Evolutionary conservation across 1,284 basidiomycete genomes (phyloP).

Genomic region (Vanrija sp.): DNA sequence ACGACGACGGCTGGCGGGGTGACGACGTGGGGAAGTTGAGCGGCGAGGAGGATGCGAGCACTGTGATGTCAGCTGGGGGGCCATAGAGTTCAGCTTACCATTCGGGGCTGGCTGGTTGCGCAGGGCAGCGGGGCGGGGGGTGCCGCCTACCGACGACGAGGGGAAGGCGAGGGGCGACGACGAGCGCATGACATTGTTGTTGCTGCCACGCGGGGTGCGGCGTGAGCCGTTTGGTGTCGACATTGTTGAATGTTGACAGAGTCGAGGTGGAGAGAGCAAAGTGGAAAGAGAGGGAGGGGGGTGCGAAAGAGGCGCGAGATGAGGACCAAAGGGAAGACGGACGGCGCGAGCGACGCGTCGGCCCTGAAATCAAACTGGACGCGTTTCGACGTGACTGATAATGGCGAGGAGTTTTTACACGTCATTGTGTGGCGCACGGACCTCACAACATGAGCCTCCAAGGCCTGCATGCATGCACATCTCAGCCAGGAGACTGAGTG

Average conservation of each 20-base stretch:
- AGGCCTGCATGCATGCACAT: no score
- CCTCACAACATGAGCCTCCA: no score
- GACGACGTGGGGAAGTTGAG: slow-evolving; percentile 70
- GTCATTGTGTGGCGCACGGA: no score
- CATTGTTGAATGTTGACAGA: slow-evolving; percentile 17
- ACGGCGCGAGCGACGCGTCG: no score
- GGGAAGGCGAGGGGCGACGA: slow-evolving; percentile 43
- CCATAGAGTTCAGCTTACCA: slow-evolving; percentile 3
- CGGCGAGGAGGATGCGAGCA: slow-evolving; percentile 54
- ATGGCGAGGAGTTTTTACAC: no score
- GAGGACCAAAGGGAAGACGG: not conserved
- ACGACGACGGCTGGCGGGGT: slow-evolving; percentile 54
- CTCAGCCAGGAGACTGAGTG: no score
- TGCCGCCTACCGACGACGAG: slow-evolving; percentile 35
- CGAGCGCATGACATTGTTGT: slow-evolving; percentile 13
- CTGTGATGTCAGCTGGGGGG: not conserved
- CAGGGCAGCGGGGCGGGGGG: slow-evolving; percentile 23
- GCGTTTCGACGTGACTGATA: no score
- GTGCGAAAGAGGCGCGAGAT: not conserved
- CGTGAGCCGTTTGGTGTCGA: slow-evolving; percentile 22
- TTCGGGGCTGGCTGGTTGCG: slow-evolving; percentile 11
- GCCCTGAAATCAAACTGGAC: no score
- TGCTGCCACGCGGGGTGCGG: slow-evolving; percentile 2
- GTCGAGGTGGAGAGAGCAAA: not conserved
- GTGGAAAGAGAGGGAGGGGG: not conserved